Base-by-base conservation (phyloP, 441 rosid genomes). In the Gossypium davidsonii region DNA sequence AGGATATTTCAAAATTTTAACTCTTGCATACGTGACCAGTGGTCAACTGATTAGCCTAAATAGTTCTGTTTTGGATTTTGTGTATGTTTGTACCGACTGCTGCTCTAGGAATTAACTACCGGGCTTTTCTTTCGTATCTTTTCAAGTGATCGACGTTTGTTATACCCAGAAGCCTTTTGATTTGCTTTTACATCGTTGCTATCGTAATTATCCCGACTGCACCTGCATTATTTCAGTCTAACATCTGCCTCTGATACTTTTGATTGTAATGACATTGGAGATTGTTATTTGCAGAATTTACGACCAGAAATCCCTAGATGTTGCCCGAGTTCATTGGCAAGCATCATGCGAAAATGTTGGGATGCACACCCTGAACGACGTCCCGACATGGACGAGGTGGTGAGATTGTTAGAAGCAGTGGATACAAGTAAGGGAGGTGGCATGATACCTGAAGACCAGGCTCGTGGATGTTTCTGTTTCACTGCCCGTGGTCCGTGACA, bases 401-500 rank as follows among this genome's bases (percentile, higher is more conserved):
- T 85, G 79, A 85, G 71, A 71, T 76, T 85, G 70, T 81, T 89
- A 52, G 91, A 89, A 75, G 89, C 83, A 0, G 86, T 89, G 10
- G 85, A 89, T 75, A 87, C 89, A 18, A 84, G 85, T 85, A 87
- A 82, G 79, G 93, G 93, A 48, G 93, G 93, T 31, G 93, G 93
- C 61, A 89, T 89, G 93, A 89, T 87, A 68, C 86, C 93, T 2
- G 90, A 87, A 23, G 93, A 83, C 83, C 86, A 85, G 84, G 79
- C 82, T 75, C 79, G 64, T 9, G 85, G 90, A 0, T 89, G 91
- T 34, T 77, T 87, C 70, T 89, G 93, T 77, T 85, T 89, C 68
- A 83, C 79, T 10, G 70, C 83, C 63, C 89, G 88, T 21, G 93
- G 93, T 57, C 91, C 90, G 15, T 87, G 79, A 87, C n/a, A 23